Base-by-base conservation (phyloP, 1,139 yeast species). In the Yamadazyma pseudoaaseri region DNA sequence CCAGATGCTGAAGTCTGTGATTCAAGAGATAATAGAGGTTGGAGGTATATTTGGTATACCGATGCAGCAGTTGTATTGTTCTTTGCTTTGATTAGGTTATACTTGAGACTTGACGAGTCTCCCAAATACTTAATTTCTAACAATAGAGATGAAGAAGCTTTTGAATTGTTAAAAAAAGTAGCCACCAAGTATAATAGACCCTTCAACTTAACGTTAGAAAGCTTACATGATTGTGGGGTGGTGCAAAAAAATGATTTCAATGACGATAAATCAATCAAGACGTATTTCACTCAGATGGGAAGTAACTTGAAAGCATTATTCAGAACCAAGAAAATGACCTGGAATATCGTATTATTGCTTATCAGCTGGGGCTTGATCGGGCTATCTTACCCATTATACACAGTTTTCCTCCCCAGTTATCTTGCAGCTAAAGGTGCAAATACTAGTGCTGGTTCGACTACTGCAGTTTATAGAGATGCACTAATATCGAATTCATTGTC, bases 311-410 rank as follows among this genome's bases (percentile, higher is more conserved):
- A 48, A 13, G 44, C 60, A 1, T 53, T 76, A 32, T 76, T 72
- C 47, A 52, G 59, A n/a, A 63, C 58, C 26, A 61, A 47, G 38
- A 58, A 47, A 30, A 58, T 73, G 42, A 63, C 63, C 3, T 47
- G 58, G 29, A 70, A 77, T 3, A 64, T 76, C 1, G 14, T 49
- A 12, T 51, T 75, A 30, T 50, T 73, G 25, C 56, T 71, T 37
- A 27, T 59, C 3, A 68, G 76, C 1, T 75, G 81, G 81, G 50
- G 61, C 2, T 49, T 71, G 27, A 62, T 76, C 35, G 81, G 81
- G 31, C 58, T 76, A 25, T 62, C 78, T 12, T 76, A 73, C 49
- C 72, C 77, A n/a, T 58, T 73, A 23, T 76, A 66, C 52, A 62
- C 70, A 39, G 70, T 70, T 29, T 76, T 76, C 55, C 52, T 77